Base-by-base conservation (phyloP, 306 rosid genomes). In the Lagenaria siceraria region DNA sequence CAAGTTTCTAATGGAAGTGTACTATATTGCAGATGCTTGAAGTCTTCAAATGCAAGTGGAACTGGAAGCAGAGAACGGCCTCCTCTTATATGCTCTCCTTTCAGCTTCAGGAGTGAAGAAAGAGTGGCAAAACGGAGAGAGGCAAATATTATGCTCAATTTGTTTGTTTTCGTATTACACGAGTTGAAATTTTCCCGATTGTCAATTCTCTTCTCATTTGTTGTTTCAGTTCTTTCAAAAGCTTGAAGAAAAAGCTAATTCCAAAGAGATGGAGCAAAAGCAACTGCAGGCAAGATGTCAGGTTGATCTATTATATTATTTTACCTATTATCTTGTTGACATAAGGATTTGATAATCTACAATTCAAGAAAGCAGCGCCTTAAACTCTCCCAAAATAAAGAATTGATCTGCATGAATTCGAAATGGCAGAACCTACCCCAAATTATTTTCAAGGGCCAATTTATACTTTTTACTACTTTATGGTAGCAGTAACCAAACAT, bases 81-180 rank as follows among this genome's bases (percentile, higher is more conserved):
- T 77, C 75, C 87, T 52, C 86, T 89, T 36, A 59, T 18, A 76
- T 68, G 84, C 64, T 78, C 84, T 27, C 93, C 98, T 60, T 96
- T 92, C 76, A 92, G 75, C 79, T 84, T 95, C 81, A 88, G 79
- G 88, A 96, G 92, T 83, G 96, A 90, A 79, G 97, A 91, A 86
- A 90, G 99, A 88, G 99, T 89, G 65, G 90, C 82, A 76, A 96
- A 96, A 78, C 91, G 96, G 60, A 92, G 86, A 86, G 97, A 96
- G 91, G 99, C 75, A 86, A 86, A 87, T 51, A 77, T 58, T 81
- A 72, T 29, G 76, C n/a, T 55, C 82, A 29, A 4, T 49, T 36
- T 4, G 38, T 77, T 55, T 29, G 58, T 33, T 69, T 66, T 65
- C 48, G 60, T 56, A 19, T 78, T 53, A 38, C 55, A 7, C 42